Conservation (phyloP, 2,329 filamentous ascomycete genomes). For the Pezicula neosporulosa region DNA sequence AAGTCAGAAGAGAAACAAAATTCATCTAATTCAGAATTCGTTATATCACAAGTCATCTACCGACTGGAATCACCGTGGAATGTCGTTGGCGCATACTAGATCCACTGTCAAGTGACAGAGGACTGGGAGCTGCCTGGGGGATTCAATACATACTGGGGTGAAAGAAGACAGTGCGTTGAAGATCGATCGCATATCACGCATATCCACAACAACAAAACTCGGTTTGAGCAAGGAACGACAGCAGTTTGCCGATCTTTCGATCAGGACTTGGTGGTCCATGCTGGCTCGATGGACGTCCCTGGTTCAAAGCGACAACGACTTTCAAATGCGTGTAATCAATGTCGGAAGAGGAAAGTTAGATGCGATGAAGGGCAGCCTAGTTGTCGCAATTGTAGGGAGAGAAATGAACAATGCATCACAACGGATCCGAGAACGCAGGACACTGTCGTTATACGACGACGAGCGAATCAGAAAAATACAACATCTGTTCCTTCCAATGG, state of each 20-base stretch:
- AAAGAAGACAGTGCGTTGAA: too few relatives aligned
- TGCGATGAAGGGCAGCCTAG: neutral
- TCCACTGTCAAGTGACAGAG: neutral
- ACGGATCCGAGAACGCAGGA: neutral
- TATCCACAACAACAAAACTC: too few relatives aligned
- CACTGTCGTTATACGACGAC: neutral
- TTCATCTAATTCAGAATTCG: too few relatives aligned
- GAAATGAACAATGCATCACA: neutral
- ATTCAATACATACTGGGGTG: neutral
- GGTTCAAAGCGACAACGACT: neutral
- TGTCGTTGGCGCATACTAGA: neutral
- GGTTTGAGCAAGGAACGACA: too few relatives aligned
- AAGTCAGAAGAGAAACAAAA: too few relatives aligned
- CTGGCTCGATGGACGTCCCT: neutral
- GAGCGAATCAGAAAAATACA: neutral
- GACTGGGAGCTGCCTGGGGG: neutral
- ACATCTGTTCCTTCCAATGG: neutral
- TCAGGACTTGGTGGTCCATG: too few relatives aligned
- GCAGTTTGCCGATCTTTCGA: too few relatives aligned
- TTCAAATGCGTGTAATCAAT: neutral
- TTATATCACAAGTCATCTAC: too few relatives aligned
- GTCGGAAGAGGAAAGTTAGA: neutral
- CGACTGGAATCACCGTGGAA: neutral
- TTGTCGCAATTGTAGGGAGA: neutral
- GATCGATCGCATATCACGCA: too few relatives aligned